Evolutionary conservation across 768 basidiomycete genomes (phyloP).

Genomic region (Clathrus columnatus): DNA sequence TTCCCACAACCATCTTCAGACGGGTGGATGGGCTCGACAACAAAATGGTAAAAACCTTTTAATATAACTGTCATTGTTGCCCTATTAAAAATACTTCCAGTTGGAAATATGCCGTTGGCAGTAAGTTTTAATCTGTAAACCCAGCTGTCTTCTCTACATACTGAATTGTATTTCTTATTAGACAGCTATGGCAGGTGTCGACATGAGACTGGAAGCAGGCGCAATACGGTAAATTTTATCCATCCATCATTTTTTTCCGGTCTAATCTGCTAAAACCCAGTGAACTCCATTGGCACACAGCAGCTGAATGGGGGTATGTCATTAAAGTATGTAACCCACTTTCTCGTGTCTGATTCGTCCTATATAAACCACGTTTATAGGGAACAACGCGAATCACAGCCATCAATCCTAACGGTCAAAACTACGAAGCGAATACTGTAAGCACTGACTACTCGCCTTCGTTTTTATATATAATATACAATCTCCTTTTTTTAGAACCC

Average conservation of each 20-base stretch:
- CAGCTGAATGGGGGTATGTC: slow-evolving; percentile 25
- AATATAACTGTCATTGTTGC: not conserved
- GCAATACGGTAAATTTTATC: slow-evolving; percentile 29
- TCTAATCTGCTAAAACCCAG: slow-evolving; percentile 15
- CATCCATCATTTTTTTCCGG: not conserved
- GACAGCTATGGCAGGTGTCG: slow-evolving; percentile 30
- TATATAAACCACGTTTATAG: no score
- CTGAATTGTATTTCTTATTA: no score
- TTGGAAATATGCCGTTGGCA: no score
- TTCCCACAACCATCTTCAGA: slow-evolving; percentile 47
- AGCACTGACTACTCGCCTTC: no score
- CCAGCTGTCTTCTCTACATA: no score
- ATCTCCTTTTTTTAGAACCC: slow-evolving; percentile 23
- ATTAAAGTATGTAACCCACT: slow-evolving; percentile 17
- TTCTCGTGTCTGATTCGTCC: no score
- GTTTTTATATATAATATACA: no score
- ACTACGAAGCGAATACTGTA: slow-evolving; percentile 47
- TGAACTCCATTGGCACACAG: slow-evolving; percentile 38
- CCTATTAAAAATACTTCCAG: not conserved
- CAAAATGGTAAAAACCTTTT: slow-evolving; percentile 32
- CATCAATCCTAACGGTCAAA: slow-evolving; percentile 43
- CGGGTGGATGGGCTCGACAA: slow-evolving; percentile 53
- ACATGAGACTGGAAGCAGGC: slow-evolving; percentile 35
- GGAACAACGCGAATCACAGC: slow-evolving; percentile 41
- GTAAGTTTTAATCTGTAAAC: no score